A percentile compares a stretch with the other conserved stretches of the same genome.
phyloP scores from a whole-genome alignment of 2,329 filamentous ascomycete species.

The Colletotrichum lindemuthianum region DNA sequence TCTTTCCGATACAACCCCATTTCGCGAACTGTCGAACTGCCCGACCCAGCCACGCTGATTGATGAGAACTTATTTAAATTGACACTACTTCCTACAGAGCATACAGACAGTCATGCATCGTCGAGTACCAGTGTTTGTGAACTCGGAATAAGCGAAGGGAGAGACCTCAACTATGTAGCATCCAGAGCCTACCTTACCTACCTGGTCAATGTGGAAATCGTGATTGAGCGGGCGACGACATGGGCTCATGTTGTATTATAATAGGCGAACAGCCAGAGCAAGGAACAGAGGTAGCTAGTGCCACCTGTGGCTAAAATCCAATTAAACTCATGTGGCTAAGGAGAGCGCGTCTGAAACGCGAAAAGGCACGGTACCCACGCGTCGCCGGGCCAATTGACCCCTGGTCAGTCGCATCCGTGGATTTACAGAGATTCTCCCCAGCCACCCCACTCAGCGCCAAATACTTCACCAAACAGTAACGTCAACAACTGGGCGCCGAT shows the following conservation, averaged over 20 bases:
- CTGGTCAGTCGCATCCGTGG: constrained; percentile 12
- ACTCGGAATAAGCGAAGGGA: background rate
- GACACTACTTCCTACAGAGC: no score
- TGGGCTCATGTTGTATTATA: no score
- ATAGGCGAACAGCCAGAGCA: no score
- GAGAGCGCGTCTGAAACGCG: constrained; percentile 31
- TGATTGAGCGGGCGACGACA: no score
- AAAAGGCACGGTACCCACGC: constrained; percentile 37
- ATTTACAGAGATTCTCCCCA: constrained; percentile 37
- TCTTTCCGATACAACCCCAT: background rate
- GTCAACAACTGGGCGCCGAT: background rate
- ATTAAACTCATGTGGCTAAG: constrained; percentile 27
- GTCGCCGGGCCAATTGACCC: constrained; percentile 36
- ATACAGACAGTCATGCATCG: no score
- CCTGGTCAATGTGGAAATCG: background rate
- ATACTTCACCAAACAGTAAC: background rate
- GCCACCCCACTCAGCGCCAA: constrained; percentile 37
- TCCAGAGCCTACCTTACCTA: no score
- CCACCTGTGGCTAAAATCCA: constrained; percentile 15
- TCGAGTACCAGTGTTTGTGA: background rate
- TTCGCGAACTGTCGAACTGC: no score
- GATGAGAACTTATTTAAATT: no score
- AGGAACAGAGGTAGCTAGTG: background rate
- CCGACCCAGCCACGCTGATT: no score
- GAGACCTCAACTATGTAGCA: background rate